A percentile compares a stretch with the other conserved stretches of the same genome.
phyloP scores from a whole-genome alignment of 495 filamentous ascomycete species.

The Emericellopsis terricola region DNA sequence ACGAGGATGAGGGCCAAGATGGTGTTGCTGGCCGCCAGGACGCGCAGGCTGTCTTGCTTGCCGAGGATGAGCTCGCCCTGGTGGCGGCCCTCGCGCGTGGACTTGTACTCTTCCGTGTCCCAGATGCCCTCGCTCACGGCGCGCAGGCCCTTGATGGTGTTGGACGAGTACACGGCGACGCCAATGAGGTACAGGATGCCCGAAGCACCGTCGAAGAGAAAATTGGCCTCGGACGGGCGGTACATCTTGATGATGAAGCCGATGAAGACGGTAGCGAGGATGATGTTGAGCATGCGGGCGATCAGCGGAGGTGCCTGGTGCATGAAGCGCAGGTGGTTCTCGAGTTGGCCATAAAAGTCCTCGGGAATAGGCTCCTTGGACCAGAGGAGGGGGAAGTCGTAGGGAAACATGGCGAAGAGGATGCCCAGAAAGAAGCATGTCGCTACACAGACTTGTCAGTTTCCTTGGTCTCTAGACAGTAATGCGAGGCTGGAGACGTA shows the following conservation, averaged over 20 bases:
- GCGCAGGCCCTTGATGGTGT: constrained; percentile 84
- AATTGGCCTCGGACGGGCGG: constrained; percentile 76
- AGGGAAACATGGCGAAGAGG: constrained; percentile 91
- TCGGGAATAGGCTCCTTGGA: constrained; percentile 41
- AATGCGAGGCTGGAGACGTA: constrained; percentile 23
- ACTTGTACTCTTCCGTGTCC: constrained; percentile 31
- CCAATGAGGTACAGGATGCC: constrained; percentile 85
- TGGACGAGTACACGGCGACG: constrained; percentile 78
- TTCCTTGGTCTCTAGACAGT: no score
- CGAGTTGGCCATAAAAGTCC: constrained; percentile 60
- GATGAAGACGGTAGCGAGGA: constrained; percentile 68
- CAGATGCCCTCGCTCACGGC: constrained; percentile 44
- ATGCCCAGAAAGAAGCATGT: constrained; percentile 95
- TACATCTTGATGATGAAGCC: constrained; percentile 91
- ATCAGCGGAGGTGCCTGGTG: constrained; percentile 80
- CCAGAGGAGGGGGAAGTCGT: constrained; percentile 97
- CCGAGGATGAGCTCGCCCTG: constrained; percentile 33
- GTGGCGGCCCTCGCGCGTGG: constrained; percentile 21
- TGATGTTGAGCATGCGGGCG: constrained; percentile 81
- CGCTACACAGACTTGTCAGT: constrained; percentile 28
- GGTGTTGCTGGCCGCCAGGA: constrained; percentile 88
- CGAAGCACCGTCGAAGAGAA: constrained; percentile 87
- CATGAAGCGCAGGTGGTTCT: constrained; percentile 72
- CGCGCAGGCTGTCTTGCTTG: constrained; percentile 72
- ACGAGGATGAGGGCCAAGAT: constrained; percentile 83